Evolutionary conservation across 2,329 filamentous ascomycete genomes (phyloP).

Genomic region (Penicillium sp.): DNA sequence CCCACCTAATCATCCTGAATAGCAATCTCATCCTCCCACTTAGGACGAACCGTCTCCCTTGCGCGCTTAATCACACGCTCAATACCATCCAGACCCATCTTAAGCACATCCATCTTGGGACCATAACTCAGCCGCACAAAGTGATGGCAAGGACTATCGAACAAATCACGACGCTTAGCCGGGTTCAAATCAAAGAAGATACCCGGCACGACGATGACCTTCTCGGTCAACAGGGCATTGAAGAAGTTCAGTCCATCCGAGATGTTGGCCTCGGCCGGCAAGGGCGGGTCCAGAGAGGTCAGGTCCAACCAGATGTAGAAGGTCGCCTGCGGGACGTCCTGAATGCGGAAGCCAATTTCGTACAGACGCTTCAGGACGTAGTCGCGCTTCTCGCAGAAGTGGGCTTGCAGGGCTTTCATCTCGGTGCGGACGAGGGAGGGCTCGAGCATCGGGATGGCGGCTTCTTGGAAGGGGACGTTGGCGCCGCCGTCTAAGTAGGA

Average conservation of each 20-base stretch:
- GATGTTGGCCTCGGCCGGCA: slow-evolving; percentile 70
- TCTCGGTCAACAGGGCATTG: slow-evolving; percentile 88
- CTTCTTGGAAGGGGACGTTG: slow-evolving; percentile 95
- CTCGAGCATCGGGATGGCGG: slow-evolving; percentile 90
- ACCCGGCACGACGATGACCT: slow-evolving; percentile 94
- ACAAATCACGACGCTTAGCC: slow-evolving; percentile 83
- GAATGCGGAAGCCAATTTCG: slow-evolving; percentile 86
- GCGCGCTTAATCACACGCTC: slow-evolving; percentile 72
- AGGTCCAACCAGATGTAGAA: slow-evolving; percentile 87
- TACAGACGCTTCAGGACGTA: slow-evolving; percentile 81
- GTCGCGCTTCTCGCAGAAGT: slow-evolving; percentile 94
- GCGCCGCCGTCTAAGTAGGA: slow-evolving; percentile 94
- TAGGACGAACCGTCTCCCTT: slow-evolving; percentile 36
- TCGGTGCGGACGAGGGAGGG: slow-evolving; percentile 78
- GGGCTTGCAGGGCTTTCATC: slow-evolving; percentile 85
- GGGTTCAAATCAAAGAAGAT: slow-evolving; percentile 99
- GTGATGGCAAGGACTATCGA: slow-evolving; percentile 93
- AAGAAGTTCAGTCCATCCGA: slow-evolving; percentile 97
- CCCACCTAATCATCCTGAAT: slow-evolving; percentile 40
- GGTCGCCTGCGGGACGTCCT: slow-evolving; percentile 84
- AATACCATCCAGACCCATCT: slow-evolving; percentile 82
- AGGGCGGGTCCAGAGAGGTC: slow-evolving; percentile 55
- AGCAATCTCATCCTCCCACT: slow-evolving; percentile 47
- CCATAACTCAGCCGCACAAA: slow-evolving; percentile 87
- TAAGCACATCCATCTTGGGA: slow-evolving; percentile 77